Evolutionary conservation across 1,284 basidiomycete species (phyloP).

Genomic region (Puccinia triticina): DNA sequence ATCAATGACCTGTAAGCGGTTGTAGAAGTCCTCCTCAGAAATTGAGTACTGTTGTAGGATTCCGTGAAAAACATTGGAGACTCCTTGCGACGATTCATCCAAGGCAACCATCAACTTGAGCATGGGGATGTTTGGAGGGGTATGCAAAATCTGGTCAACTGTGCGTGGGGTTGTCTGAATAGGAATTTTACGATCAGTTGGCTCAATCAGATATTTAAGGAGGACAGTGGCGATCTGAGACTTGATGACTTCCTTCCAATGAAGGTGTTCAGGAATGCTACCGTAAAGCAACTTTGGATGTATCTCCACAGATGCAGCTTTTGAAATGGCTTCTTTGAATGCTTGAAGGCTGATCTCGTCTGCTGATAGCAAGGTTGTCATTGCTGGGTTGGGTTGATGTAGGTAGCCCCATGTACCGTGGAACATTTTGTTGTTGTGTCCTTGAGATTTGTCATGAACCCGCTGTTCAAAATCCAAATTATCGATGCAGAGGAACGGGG

Average conservation of each 20-base stretch:
- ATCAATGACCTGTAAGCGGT: no score
- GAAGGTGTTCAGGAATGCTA: background rate
- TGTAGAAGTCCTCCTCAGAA: no score
- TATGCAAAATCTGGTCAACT: background rate
- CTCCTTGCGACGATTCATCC: no score
- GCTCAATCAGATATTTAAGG: background rate
- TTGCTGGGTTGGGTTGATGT: background rate
- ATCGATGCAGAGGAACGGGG: conserved; percentile 1
- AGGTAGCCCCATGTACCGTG: conserved; percentile 5
- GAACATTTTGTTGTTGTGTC: background rate
- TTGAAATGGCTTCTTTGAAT: background rate
- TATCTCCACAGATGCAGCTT: no score
- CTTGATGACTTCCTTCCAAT: background rate
- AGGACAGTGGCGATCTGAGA: background rate
- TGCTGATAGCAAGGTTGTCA: background rate
- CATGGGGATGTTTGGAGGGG: background rate
- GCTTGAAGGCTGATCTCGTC: background rate
- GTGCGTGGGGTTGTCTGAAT: background rate
- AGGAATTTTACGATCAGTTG: background rate
- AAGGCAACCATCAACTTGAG: no score
- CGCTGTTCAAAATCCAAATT: conserved; percentile 9
- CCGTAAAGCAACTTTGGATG: background rate
- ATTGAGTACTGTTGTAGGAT: no score
- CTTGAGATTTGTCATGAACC: background rate
- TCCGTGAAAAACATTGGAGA: no score